These are phyloP conservation scores for Ceratobasidium sp. DNA, from an alignment of 1,284 basidiomycete genomes.

Conservation along the genomic window DNA sequence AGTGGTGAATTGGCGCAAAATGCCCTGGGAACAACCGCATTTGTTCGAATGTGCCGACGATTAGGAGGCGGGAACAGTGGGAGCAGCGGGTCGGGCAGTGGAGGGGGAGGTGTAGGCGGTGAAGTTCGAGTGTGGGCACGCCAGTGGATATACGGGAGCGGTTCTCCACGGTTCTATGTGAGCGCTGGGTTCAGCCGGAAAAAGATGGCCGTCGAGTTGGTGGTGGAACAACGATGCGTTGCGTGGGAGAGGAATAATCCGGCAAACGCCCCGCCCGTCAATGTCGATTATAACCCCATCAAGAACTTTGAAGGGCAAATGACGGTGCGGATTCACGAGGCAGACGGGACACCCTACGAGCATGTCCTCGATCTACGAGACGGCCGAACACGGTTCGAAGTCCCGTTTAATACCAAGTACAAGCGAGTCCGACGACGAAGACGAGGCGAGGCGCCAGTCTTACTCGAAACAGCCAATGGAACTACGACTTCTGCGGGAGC, in stretches of 20 bases:
- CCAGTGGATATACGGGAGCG: conserved; percentile 98
- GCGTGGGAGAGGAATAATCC: conserved; percentile 69
- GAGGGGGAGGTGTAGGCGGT: conserved; percentile 25
- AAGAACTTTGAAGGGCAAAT: conserved; percentile 93
- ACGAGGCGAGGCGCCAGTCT: conserved; percentile 91
- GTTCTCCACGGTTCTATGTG: conserved; percentile 90
- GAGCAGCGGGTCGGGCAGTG: conserved; percentile 9
- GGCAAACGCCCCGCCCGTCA: conserved; percentile 62
- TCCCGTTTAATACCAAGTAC: conserved; percentile 99
- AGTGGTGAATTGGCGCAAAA: conserved; percentile 89
- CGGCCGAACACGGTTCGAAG: conserved; percentile 88
- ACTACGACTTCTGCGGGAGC: conserved; percentile 91
- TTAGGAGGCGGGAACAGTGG: conserved; percentile 71
- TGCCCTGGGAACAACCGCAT: conserved; percentile 85
- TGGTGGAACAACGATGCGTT: conserved; percentile 86
- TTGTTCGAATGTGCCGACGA: conserved; percentile 91
- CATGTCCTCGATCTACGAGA: conserved; percentile 93
- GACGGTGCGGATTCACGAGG: conserved; percentile 98
- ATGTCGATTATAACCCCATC: conserved; percentile 76
- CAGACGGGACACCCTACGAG: conserved; percentile 98
- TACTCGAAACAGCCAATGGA: conserved; percentile 85
- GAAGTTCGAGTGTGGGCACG: conserved; percentile 91
- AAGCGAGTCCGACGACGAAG: conserved; percentile 89
- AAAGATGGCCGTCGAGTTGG: conserved; percentile 96
- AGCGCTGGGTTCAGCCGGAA: conserved; percentile 94